phyloP scores from a whole-genome alignment of 2,329 filamentous ascomycete genomes.

The Alternaria triticina region DNA sequence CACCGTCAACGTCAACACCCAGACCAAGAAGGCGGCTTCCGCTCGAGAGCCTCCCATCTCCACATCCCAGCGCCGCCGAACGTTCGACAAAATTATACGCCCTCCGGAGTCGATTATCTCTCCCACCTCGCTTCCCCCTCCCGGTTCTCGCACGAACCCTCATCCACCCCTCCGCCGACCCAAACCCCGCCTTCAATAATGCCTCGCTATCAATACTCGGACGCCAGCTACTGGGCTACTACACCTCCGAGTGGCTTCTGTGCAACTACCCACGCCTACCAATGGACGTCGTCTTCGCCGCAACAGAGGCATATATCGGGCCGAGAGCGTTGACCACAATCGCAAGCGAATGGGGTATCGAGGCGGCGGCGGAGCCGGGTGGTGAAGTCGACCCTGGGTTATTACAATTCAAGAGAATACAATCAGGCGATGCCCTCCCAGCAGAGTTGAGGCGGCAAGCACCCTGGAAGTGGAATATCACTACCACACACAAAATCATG shows the following conservation, averaged over 20 bases:
- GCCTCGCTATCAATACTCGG: constrained; percentile 80
- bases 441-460: constrained; percentile 28
- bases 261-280: constrained; percentile 91
- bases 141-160: constrained; percentile 86
- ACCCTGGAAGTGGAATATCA: constrained; percentile 47
- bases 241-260: constrained; percentile 85
- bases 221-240: constrained; percentile 82
- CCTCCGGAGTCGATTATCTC: constrained; percentile 84
- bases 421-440: constrained; percentile 35
- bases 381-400: constrained; percentile 90
- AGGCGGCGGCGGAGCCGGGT: constrained; percentile 83
- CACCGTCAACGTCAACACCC: constrained; percentile 5
- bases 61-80: constrained; percentile 69
- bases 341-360: constrained; percentile 88
- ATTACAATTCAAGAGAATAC: constrained; percentile 73
- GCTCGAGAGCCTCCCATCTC: constrained; percentile 68
- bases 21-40: constrained; percentile 14
- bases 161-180: constrained; percentile 83
- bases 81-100: constrained; percentile 89
- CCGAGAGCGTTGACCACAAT: constrained; percentile 75
- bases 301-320: constrained; percentile 84
- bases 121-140: constrained; percentile 81
- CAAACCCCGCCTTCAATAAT: constrained; percentile 85
- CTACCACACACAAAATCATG: constrained; percentile 72
- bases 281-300: constrained; percentile 83